Evolutionary conservation across 345 rosid genomes (phyloP).

Genomic region (Mercurialis annua): DNA sequence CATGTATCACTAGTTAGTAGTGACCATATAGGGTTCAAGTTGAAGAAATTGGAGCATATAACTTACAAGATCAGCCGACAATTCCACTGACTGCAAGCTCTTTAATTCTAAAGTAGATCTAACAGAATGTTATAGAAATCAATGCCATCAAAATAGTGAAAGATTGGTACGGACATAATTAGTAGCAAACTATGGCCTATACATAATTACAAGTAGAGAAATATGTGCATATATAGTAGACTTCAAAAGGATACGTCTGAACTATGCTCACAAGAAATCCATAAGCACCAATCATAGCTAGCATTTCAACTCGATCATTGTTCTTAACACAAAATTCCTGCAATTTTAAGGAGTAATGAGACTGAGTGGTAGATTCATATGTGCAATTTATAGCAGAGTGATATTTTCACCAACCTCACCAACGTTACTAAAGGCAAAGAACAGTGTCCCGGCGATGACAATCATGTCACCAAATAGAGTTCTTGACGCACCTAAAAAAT

Average conservation of each 20-base stretch:
- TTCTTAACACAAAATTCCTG: conserved; percentile 64
- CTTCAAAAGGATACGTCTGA: conserved; percentile 43
- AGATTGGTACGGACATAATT: too few species aligned
- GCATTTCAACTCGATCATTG: conserved; percentile 48
- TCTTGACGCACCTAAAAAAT: conserved; percentile 40
- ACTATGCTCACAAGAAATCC: conserved; percentile 45
- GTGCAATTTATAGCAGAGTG: neutral
- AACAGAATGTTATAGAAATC: conserved; percentile 25
- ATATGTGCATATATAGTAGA: too few species aligned
- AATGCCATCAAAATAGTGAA: too few species aligned
- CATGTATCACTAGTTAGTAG: too few species aligned
- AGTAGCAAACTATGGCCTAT: too few species aligned
- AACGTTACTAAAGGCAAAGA: conserved; percentile 54
- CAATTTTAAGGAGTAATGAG: conserved; percentile 8
- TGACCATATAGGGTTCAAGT: too few species aligned
- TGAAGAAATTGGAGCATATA: neutral
- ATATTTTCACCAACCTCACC: conserved; percentile 43
- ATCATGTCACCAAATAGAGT: conserved; percentile 50
- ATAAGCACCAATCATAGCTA: conserved; percentile 45
- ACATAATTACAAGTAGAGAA: too few species aligned
- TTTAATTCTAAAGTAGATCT: conserved; percentile 49
- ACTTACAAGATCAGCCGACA: conserved; percentile 50
- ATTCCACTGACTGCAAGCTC: conserved; percentile 41
- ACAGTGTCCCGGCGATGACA: conserved; percentile 43
- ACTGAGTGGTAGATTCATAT: neutral